Percentiles rank a stretch among this genome's conserved stretches.
phyloP scores from a whole-genome alignment of 2,329 filamentous ascomycete genomes.

The Furcasterigmium furcatum region DNA sequence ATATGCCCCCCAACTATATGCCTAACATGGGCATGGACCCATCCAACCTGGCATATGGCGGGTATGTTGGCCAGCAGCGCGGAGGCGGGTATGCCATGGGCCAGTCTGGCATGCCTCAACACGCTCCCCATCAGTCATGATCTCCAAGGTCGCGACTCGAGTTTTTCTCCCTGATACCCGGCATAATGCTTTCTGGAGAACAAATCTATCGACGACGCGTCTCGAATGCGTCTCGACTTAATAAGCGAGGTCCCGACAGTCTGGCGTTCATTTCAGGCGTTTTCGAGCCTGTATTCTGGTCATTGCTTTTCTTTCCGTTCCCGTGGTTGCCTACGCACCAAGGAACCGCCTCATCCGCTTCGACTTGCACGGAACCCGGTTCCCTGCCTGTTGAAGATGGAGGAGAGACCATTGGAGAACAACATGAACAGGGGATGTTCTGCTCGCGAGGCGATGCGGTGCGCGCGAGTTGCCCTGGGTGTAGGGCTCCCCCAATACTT shows the following conservation, averaged over 20 bases:
- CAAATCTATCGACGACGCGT: background rate
- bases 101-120: conserved; percentile 75
- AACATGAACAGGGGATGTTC: background rate
- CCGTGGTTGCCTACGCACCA: background rate
- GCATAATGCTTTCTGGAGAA: conserved; percentile 49
- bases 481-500: background rate
- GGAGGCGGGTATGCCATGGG: conserved; percentile 75
- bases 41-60: conserved; percentile 78
- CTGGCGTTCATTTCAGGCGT: conserved; percentile 13
- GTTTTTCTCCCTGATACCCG: conserved; percentile 50
- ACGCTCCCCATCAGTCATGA: conserved; percentile 77
- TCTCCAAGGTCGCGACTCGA: conserved; percentile 14
- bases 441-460: background rate
- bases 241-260: conserved; percentile 37
- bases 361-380: background rate
- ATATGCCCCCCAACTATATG: conserved; percentile 59
- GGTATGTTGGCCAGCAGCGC: conserved; percentile 75
- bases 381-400: background rate
- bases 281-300: conserved; percentile 6
- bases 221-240: conserved; percentile 1
- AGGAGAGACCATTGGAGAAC: background rate
- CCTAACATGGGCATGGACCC: conserved; percentile 67
- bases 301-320: conserved; percentile 19
- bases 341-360: background rate
- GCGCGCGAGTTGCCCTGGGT: background rate